These are phyloP conservation scores for Beverwykella pulmonaria DNA, from an alignment of 495 filamentous ascomycete species.

Conservation along the genomic window DNA sequence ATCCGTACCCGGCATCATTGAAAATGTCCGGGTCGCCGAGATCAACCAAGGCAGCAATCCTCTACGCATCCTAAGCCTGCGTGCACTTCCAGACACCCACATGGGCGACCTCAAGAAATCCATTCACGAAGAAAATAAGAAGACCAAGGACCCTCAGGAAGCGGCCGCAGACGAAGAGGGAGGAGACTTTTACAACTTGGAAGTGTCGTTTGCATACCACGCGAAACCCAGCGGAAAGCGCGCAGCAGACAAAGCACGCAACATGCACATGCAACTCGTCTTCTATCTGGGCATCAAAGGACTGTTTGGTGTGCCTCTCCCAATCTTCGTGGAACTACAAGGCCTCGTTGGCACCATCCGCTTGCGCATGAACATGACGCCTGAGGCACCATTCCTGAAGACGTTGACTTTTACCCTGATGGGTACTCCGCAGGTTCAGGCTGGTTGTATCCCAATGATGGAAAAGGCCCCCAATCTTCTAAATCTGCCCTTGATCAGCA, in stretches of 20 bases:
- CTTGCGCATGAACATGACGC: constrained; percentile 79
- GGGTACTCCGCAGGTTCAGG: constrained; percentile 84
- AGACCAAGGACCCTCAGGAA: constrained; percentile 83
- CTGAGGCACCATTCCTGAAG: constrained; percentile 88
- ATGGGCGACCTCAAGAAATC: constrained; percentile 77
- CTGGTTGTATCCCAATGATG: constrained; percentile 90
- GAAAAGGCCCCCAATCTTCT: constrained; percentile 86
- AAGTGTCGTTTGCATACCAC: constrained; percentile 92
- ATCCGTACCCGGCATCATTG: constrained; percentile 82
- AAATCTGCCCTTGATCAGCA: constrained; percentile 89
- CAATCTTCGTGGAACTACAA: constrained; percentile 84
- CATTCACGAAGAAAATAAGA: constrained; percentile 74
- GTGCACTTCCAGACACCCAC: constrained; percentile 80
- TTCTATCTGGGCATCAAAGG: constrained; percentile 90
- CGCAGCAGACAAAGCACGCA: constrained; percentile 77
- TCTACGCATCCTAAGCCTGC: constrained; percentile 82
- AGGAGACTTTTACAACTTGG: constrained; percentile 91
- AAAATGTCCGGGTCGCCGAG: constrained; percentile 94
- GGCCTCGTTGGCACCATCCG: constrained; percentile 85
- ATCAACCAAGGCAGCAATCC: constrained; percentile 93
- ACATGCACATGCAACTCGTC: constrained; percentile 93
- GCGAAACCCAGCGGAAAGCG: constrained; percentile 71
- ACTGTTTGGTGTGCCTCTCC: constrained; percentile 83
- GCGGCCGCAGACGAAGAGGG: constrained; percentile 87
- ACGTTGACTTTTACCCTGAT: constrained; percentile 91